These are phyloP conservation scores for Verticillium isaacii DNA, from an alignment of 2,329 filamentous ascomycete genomes.

Conservation along the genomic window DNA sequence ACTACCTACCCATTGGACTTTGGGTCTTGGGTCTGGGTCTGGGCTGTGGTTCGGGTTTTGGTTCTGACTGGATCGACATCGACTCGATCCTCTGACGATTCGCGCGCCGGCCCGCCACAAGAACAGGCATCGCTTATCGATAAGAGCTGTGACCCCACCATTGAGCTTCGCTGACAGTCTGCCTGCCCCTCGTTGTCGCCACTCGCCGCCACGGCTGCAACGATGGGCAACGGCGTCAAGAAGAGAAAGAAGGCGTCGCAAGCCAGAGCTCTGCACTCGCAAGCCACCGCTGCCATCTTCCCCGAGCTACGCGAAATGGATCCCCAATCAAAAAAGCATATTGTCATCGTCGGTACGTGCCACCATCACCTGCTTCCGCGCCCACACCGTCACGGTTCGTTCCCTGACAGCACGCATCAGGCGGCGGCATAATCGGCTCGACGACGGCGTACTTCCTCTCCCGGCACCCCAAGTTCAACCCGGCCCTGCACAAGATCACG, in stretches of 20 bases:
- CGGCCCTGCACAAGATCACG: conserved; percentile 70
- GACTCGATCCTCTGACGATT: neutral
- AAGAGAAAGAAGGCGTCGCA: conserved; percentile 7
- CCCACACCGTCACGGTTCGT: neutral
- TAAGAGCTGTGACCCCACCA: neutral
- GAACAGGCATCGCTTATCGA: neutral
- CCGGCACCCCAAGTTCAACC: conserved; percentile 76
- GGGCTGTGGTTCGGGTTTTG: too few species aligned
- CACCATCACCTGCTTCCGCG: neutral
- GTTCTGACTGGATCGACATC: neutral
- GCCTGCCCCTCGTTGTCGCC: neutral
- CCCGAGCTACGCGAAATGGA: conserved; percentile 7
- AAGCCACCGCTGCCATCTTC: conserved; percentile 1
- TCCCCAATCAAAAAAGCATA: conserved; percentile 29
- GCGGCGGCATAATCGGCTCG: conserved; percentile 88
- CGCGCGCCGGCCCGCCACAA: neutral
- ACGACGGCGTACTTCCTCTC: conserved; percentile 90
- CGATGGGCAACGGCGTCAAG: conserved; percentile 3
- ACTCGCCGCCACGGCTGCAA: neutral
- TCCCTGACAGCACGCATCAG: conserved; percentile 34
- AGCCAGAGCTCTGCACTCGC: conserved; percentile 2
- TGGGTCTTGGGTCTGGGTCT: neutral
- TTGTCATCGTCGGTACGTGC: conserved; percentile 44
- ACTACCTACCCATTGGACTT: neutral
- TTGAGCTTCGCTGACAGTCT: neutral